Evolutionary conservation across 2,329 filamentous ascomycete species (phyloP).

Genomic region (Calycina herbarum): DNA sequence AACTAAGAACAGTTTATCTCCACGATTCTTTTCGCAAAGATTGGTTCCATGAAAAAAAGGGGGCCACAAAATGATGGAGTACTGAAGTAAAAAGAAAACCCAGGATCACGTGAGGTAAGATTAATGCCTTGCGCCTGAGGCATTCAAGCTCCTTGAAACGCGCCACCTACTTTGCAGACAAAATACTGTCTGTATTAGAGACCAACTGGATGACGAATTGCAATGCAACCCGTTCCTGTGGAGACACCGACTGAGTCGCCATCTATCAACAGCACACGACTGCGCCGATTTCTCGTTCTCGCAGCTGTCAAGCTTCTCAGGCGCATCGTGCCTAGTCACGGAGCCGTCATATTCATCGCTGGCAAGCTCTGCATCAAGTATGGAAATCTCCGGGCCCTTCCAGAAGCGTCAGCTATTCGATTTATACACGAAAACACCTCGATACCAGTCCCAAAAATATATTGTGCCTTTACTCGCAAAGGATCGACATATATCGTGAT

Average conservation of each 20-base stretch:
- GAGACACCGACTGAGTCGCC: not conserved
- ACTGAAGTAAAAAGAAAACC: too few relatives aligned
- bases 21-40: too few relatives aligned
- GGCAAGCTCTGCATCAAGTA: slow-evolving; percentile 24
- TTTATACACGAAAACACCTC: slow-evolving; percentile 41
- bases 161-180: too few relatives aligned
- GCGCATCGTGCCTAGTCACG: slow-evolving; percentile 17
- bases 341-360: slow-evolving; percentile 20
- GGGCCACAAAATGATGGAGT: too few relatives aligned
- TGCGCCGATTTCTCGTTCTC: slow-evolving; percentile 23
- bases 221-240: not conserved
- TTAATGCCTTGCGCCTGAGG: too few relatives aligned
- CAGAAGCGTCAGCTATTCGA: slow-evolving; percentile 35
- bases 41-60: too few relatives aligned
- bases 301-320: slow-evolving; percentile 19
- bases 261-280: slow-evolving; percentile 22
- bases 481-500: slow-evolving; percentile 42
- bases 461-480: slow-evolving; percentile 39
- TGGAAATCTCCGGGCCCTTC: slow-evolving; percentile 20
- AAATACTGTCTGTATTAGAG: too few relatives aligned
- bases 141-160: too few relatives aligned
- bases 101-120: too few relatives aligned
- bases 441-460: slow-evolving; percentile 41
- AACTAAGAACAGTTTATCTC: too few relatives aligned
- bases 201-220: not conserved